These are phyloP conservation scores for Silene uniflora DNA, from an alignment of 148 eudicot species.

Conservation along the genomic window DNA sequence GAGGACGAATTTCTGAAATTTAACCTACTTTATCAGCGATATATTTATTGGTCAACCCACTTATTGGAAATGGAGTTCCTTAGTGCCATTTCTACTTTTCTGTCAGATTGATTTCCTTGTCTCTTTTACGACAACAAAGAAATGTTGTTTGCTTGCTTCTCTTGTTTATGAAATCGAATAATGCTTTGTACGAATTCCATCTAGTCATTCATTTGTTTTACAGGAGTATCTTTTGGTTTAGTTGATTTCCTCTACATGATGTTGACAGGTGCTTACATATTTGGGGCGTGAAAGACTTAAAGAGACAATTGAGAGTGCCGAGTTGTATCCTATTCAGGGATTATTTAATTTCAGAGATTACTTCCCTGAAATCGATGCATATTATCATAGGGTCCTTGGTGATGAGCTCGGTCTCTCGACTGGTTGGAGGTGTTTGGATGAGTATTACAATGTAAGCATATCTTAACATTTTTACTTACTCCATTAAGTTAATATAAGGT, in stretches of 20 bases:
- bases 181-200: neutral
- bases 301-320: constrained; percentile 71
- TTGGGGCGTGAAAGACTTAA: constrained; percentile 64
- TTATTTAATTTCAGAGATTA: constrained; percentile 65
- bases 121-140: neutral
- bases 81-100: neutral
- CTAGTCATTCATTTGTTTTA: constrained; percentile 9
- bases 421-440: constrained; percentile 78
- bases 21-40: neutral
- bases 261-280: constrained; percentile 64
- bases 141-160: neutral
- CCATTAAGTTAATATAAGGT: neutral
- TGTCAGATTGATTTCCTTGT: neutral
- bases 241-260: constrained; percentile 15
- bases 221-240: neutral
- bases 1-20: too few species aligned
- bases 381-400: constrained; percentile 71
- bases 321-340: constrained; percentile 81
- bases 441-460: constrained; percentile 69
- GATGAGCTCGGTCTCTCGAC: constrained; percentile 78
- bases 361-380: constrained; percentile 68
- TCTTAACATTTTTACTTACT: neutral
- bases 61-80: neutral
- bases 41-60: neutral
- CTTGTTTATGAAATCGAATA: too few species aligned